Conservation (phyloP, 768 basidiomycete species). For the Boletales sp. region DNA sequence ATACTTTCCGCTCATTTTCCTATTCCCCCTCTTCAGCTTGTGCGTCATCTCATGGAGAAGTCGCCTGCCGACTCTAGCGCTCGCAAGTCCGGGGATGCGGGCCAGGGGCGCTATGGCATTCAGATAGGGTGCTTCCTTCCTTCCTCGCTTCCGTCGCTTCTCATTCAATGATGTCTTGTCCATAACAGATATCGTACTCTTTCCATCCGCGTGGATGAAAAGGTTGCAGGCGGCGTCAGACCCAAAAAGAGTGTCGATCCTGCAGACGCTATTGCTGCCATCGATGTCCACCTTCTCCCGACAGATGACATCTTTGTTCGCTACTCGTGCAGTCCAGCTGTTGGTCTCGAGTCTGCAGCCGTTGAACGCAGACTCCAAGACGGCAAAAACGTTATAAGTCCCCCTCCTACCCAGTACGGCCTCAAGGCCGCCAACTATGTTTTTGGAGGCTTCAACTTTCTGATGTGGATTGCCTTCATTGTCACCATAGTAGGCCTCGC, state of each 20-base stretch:
- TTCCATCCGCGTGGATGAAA: slow-evolving; percentile 40
- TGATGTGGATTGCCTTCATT: slow-evolving; percentile 55
- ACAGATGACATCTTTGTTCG: slow-evolving; percentile 41
- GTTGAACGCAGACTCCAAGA: slow-evolving; percentile 37
- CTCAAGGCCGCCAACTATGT: slow-evolving; percentile 50
- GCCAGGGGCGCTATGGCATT: slow-evolving; percentile 25
- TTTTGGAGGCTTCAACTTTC: slow-evolving; percentile 55
- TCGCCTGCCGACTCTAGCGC: slow-evolving; percentile 1
- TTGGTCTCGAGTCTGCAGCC: slow-evolving; percentile 47
- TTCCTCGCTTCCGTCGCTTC: fast-evolving
- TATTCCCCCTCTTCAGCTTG: neutral
- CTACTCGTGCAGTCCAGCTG: slow-evolving; percentile 38
- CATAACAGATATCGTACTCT: slow-evolving; percentile 40
- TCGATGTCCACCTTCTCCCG: slow-evolving; percentile 47
- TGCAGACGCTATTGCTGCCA: slow-evolving; percentile 37
- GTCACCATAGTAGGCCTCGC: slow-evolving; percentile 36
- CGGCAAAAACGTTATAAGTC: slow-evolving; percentile 48
- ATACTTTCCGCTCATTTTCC: neutral
- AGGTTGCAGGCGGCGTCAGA: slow-evolving; percentile 13
- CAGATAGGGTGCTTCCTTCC: slow-evolving; percentile 24
- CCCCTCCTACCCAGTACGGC: slow-evolving; percentile 45
- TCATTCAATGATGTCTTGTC: neutral
- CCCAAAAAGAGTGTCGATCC: slow-evolving; percentile 28
- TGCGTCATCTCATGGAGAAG: slow-evolving; percentile 19
- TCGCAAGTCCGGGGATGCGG: slow-evolving; percentile 16